phyloP scores from a whole-genome alignment of 1,284 basidiomycete species.

The Sporisorium sorghi region DNA sequence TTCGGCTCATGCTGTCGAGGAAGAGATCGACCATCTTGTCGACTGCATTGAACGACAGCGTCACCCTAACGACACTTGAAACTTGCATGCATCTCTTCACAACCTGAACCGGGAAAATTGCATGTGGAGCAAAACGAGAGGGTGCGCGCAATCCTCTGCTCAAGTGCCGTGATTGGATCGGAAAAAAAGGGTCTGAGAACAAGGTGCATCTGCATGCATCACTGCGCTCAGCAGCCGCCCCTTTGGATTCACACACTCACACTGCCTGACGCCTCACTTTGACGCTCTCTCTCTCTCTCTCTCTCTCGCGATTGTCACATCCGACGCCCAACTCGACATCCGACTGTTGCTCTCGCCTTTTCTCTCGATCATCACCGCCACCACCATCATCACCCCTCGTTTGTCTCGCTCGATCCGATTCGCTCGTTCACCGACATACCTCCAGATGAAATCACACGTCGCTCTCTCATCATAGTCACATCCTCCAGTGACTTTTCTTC shows the following conservation, averaged over 20 bases:
- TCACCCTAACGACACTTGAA: no score
- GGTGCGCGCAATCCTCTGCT: constrained; percentile 25
- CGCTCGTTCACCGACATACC: neutral
- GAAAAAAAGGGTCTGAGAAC: constrained; percentile 14
- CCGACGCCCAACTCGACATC: neutral
- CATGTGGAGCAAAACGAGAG: constrained; percentile 31
- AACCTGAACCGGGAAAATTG: no score
- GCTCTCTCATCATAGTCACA: neutral
- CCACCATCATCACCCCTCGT: neutral
- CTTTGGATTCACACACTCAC: no score
- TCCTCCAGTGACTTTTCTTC: neutral
- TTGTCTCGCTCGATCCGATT: no score
- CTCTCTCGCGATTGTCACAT: neutral
- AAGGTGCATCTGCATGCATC: constrained; percentile 24
- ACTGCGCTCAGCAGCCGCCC: neutral
- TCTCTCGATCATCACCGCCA: neutral
- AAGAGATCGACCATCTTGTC: no score
- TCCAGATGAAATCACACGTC: neutral
- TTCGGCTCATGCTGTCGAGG: no score
- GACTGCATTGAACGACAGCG: no score
- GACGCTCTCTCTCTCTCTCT: neutral
- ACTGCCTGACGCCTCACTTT: no score
- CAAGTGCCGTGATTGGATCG: constrained; percentile 10
- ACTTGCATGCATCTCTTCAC: no score
- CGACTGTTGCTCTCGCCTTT: neutral